Evolutionary conservation across 2,329 filamentous ascomycete genomes (phyloP), one percentile per base, ranked within the genome.

Genomic region (Pseudohalonectria lignicola): DNA sequence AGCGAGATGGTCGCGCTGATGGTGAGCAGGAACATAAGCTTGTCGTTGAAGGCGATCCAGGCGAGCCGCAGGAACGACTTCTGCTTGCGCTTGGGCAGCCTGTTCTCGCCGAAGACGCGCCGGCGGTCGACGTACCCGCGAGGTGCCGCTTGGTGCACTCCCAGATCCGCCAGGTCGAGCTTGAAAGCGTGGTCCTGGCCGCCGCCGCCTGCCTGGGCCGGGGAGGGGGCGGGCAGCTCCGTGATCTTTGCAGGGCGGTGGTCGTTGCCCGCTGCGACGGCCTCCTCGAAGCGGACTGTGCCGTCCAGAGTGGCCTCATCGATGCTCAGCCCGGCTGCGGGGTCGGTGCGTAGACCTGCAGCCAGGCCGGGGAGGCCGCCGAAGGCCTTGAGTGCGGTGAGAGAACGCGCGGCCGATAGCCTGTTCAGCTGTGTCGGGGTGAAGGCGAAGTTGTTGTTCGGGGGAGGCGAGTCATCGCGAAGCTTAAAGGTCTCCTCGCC

Each of bases 11-110:
- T 36, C 15, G 39, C 39, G 17, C 29, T 33, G 11, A 28, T 20
- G 23, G 39, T 36, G 13, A 40, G 20, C 15, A 40, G 28, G 30
- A 40, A 40, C 33, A 40, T 40, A 28, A 40, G 39, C 39, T 36
- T 40, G 34, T 40, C 39, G 25, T 40, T 40, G 28, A 40, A 40
- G 33, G 39, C 39, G 21, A 31, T 32, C 39, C 39, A 40, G 2
- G 31, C 31, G 17, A 40, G 31, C 20, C 23, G 20, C 18, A 32
- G 15, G 33, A 40, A 40, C 18, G 39, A 23, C 25, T 25, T 36
- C 11, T 32, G 30, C 34, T 40, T 40, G 26, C 29, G 33, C 39
- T 36, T 29, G 23, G 39, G 39, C 39, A 40, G 33, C 19, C 12
- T 32, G 28, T 40, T 40, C 23, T 32, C 31, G 33, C 39, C 39